Base-by-base conservation (phyloP, 108 stramenopile species). In the Phaeodactylum tricornutum region DNA sequence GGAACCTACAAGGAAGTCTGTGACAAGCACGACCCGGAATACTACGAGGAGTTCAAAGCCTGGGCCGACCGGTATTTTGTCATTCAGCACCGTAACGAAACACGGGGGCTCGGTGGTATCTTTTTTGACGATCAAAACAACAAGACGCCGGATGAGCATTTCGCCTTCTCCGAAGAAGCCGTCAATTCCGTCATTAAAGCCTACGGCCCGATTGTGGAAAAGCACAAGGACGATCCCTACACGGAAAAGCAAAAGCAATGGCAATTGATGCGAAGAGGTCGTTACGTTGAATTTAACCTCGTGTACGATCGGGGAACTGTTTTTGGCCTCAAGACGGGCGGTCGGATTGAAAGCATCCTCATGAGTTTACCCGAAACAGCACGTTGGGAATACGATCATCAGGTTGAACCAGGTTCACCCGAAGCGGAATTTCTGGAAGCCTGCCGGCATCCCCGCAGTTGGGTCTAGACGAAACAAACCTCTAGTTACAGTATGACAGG, bases 251-350 rank as follows among this genome's bases (percentile, higher is more conserved):
- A 99, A 63, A 96, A 96, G 88, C 67, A 82, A 49, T 99, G 98
- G 98, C 96, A 99, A 79, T 84, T 81, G 38, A 90, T 97, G 50
- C 72, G 94, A 29, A 62, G 90, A 21, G 92, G 95, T 51, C 72
- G 92, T 43, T 99, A 99, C 58, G 93, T 93, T 8, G 98, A 99
- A 74, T 99, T 99, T 87, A 99, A 99, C 75, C 73, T 99, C 39
- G 96, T 99, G 17, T 96, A 97, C 63, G 98, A 99, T 64, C 72
- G 98, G 3, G 98, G 98, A 41, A 99, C 98, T 0, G 83, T 96
- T 4, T 99, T 99, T 62, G 98, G 98, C 21, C 75, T 99, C 36
- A 96, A 96, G 70, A 99, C 98, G 26, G 96, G 96, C 20, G 95
- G 95, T 5, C 85, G 98, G 37, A 97, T 95, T 59, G 98, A 99